phyloP scores from a whole-genome alignment of 148 eudicot genomes.

The Fagopyrum homotropicum region DNA sequence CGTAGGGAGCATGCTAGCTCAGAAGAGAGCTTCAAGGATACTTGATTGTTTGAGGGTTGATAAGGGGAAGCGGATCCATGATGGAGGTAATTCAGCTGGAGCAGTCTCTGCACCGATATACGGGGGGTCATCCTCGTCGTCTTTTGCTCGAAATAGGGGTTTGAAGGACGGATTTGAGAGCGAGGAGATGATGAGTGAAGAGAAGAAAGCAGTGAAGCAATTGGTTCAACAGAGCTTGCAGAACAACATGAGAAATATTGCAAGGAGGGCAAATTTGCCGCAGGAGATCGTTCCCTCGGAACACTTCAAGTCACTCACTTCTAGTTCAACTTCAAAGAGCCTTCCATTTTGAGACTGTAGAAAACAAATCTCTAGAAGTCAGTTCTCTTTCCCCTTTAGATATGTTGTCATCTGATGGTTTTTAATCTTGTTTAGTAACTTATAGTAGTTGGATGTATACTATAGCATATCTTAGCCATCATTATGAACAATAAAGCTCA shows the following conservation, averaged over 20 bases:
- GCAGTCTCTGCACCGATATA: slow-evolving; percentile 59
- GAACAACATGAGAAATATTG: slow-evolving; percentile 78
- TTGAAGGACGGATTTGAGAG: slow-evolving; percentile 28
- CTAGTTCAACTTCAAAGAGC: slow-evolving; percentile 83
- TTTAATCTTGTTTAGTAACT: neutral
- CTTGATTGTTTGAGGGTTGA: slow-evolving; percentile 67
- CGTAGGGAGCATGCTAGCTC: slow-evolving; percentile 78
- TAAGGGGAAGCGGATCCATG: slow-evolving; percentile 70
- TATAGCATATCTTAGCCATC: slow-evolving; percentile 6
- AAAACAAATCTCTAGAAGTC: slow-evolving; percentile 7
- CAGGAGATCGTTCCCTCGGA: slow-evolving; percentile 83
- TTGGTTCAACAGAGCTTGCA: slow-evolving; percentile 93
- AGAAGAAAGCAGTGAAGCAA: slow-evolving; percentile 82
- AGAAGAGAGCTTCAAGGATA: slow-evolving; percentile 84
- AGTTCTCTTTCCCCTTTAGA: slow-evolving; percentile 9
- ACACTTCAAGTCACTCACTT: slow-evolving; percentile 66
- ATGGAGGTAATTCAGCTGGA: slow-evolving; percentile 21
- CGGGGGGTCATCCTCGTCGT: slow-evolving; percentile 37
- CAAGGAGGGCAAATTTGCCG: slow-evolving; percentile 83
- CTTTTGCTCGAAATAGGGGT: slow-evolving; percentile 20
- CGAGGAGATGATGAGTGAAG: slow-evolving; percentile 62
- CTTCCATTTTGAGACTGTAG: slow-evolving; percentile 64
- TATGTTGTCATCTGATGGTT: neutral
- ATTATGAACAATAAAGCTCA: slow-evolving; percentile 10
- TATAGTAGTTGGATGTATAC: neutral